Percentiles rank a stretch among this genome's conserved stretches.
Evolutionary conservation across 1,139 yeast genomes (phyloP).

Genomic region (Geotrichum macrosporum): DNA sequence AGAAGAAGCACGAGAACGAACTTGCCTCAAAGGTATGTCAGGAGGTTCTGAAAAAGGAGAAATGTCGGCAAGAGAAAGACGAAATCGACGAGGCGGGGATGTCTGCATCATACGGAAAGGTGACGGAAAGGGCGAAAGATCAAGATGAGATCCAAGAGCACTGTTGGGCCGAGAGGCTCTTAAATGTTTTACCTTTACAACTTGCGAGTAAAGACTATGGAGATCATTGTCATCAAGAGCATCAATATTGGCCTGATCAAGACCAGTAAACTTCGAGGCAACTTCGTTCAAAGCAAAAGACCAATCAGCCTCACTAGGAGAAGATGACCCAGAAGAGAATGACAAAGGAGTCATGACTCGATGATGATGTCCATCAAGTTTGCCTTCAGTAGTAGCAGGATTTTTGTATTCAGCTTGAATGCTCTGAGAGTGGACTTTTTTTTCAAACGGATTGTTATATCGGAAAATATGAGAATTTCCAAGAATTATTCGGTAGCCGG

Average conservation of each 20-base stretch:
- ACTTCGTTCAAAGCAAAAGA: conserved; percentile 25
- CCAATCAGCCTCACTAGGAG: conserved; percentile 23
- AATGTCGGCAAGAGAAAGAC: conserved; percentile 9
- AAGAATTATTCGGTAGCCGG: conserved; percentile 30
- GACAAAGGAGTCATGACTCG: conserved; percentile 3
- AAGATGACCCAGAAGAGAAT: background rate
- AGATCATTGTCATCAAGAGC: conserved; percentile 26
- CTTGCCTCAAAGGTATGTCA: background rate
- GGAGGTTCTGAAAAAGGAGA: background rate
- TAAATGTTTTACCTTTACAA: conserved; percentile 21
- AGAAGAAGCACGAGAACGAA: conserved; percentile 10
- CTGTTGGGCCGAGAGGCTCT: conserved; percentile 13
- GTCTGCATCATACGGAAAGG: background rate
- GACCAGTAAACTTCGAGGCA: conserved; percentile 20
- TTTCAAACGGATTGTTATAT: conserved; percentile 31
- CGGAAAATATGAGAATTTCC: conserved; percentile 32
- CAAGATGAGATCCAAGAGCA: conserved; percentile 1
- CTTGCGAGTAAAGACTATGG: conserved; percentile 25
- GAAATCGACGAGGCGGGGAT: conserved; percentile 11
- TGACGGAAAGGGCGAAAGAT: conserved; percentile 8
- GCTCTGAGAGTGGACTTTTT: conserved; percentile 17
- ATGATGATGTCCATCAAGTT: background rate
- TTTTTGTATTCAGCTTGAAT: conserved; percentile 4
- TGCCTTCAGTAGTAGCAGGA: background rate
- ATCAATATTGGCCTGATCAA: conserved; percentile 20